phyloP scores from a whole-genome alignment of 2,329 filamentous ascomycete species.

The Colletotrichum echinochloae region DNA sequence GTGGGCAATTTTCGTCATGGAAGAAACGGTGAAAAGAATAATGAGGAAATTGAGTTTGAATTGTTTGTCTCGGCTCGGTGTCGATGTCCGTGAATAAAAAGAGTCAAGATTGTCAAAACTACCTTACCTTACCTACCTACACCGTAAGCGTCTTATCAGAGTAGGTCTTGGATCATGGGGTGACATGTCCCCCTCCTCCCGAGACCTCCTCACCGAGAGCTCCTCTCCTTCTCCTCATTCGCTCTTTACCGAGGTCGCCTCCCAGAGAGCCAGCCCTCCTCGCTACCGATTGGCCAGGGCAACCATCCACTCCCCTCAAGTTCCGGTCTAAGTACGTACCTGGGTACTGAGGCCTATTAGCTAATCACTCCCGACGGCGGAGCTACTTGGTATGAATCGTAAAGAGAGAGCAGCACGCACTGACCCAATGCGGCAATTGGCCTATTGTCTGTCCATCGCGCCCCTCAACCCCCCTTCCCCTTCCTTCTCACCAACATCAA shows the following conservation, averaged over 20 bases:
- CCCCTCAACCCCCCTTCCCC: no score
- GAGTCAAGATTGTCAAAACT: background rate
- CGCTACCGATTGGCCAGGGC: slow-evolving; percentile 16
- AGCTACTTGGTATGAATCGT: no score
- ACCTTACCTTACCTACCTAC: no score
- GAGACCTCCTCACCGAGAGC: slow-evolving; percentile 15
- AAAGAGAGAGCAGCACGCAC: background rate
- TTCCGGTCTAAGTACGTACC: no score
- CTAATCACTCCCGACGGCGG: no score
- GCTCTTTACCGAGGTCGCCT: slow-evolving; percentile 16
- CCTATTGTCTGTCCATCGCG: background rate
- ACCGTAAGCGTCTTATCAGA: background rate
- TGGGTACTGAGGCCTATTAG: no score
- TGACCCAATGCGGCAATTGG: slow-evolving; percentile 25
- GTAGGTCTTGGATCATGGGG: slow-evolving; percentile 17
- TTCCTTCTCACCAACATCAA: slow-evolving; percentile 9
- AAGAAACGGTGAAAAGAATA: no score
- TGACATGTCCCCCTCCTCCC: slow-evolving; percentile 6
- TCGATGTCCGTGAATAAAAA: background rate
- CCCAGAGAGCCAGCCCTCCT: background rate
- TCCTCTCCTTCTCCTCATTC: background rate
- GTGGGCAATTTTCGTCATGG: no score
- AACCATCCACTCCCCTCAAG: background rate
- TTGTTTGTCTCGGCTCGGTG: no score
- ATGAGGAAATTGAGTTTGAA: no score